These are phyloP conservation scores for Amphicarpaea edgeworthii DNA, from an alignment of 306 rosid genomes.

Conservation along the genomic window DNA sequence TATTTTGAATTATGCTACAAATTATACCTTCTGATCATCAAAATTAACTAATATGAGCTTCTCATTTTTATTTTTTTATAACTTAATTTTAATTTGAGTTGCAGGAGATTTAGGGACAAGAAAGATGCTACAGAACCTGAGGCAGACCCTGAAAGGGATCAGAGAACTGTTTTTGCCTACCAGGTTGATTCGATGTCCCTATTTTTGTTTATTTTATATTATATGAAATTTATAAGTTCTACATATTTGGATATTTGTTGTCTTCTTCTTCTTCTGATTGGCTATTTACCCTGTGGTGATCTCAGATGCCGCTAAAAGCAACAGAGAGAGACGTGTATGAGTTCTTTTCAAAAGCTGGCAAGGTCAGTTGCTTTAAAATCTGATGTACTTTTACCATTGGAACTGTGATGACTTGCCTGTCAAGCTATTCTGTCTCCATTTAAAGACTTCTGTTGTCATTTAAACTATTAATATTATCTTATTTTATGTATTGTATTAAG, in stretches of 20 bases:
- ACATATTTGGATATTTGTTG: slow-evolving; percentile 19
- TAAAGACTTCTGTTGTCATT: neutral
- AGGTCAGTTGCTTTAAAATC: slow-evolving; percentile 64
- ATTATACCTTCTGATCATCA: neutral
- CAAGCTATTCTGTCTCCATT: neutral
- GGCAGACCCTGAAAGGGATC: slow-evolving; percentile 99
- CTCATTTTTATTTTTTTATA: slow-evolving; percentile 4
- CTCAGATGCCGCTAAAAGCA: slow-evolving; percentile 98
- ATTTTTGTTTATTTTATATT: neutral
- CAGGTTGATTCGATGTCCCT: slow-evolving; percentile 63
- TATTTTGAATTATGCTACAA: slow-evolving; percentile 2
- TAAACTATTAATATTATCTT: neutral
- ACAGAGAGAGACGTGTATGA: slow-evolving; percentile 93
- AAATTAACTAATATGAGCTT: neutral
- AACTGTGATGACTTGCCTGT: neutral
- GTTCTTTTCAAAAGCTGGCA: slow-evolving; percentile 96
- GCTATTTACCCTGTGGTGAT: slow-evolving; percentile 40
- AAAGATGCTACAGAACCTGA: slow-evolving; percentile 90
- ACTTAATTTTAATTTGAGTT: slow-evolving; percentile 39
- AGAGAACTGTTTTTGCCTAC: slow-evolving; percentile 98
- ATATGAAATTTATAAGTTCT: neutral
- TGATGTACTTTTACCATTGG: neutral
- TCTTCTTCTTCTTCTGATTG: slow-evolving; percentile 40
- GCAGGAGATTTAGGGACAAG: slow-evolving; percentile 93
- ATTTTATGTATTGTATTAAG: neutral